phyloP scores from a whole-genome alignment of 2,329 filamentous ascomycete species.

The Beauveria scarabaeidicola region DNA sequence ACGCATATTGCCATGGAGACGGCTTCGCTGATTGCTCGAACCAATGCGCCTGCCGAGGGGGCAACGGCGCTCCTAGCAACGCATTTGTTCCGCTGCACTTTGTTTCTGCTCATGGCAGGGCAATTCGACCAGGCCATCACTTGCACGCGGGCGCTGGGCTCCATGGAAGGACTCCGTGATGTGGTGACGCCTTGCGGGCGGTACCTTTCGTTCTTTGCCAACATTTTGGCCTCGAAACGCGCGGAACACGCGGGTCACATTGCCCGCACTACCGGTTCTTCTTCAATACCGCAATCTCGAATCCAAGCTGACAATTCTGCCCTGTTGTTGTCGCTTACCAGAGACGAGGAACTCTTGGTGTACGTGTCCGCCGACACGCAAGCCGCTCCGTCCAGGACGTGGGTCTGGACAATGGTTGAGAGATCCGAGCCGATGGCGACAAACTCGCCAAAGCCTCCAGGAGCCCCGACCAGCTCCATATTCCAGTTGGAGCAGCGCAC shows the following conservation, averaged over 20 bases:
- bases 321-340: slow-evolving; percentile 27
- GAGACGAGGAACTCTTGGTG: slow-evolving; percentile 80
- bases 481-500: slow-evolving; percentile 40
- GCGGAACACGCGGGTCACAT: slow-evolving; percentile 36
- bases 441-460: slow-evolving; percentile 12
- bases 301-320: slow-evolving; percentile 24
- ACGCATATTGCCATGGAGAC: slow-evolving; percentile 69
- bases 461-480: slow-evolving; percentile 27
- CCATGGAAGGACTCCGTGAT: slow-evolving; percentile 62
- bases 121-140: slow-evolving; percentile 64
- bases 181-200: slow-evolving; percentile 73
- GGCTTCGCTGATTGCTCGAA: slow-evolving; percentile 62
- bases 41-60: slow-evolving; percentile 50
- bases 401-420: slow-evolving; percentile 70
- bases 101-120: slow-evolving; percentile 69
- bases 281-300: slow-evolving; percentile 25
- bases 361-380: slow-evolving; percentile 85
- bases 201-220: slow-evolving; percentile 73
- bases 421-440: slow-evolving; percentile 22
- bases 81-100: slow-evolving; percentile 79
- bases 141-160: slow-evolving; percentile 62
- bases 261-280: slow-evolving; percentile 17
- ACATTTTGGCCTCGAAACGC: slow-evolving; percentile 50
- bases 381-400: slow-evolving; percentile 64
- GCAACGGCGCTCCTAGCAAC: slow-evolving; percentile 69